These are phyloP conservation scores for Emmonsiellopsis sp. DNA, from an alignment of 2,329 filamentous ascomycete genomes.

Conservation along the genomic window DNA sequence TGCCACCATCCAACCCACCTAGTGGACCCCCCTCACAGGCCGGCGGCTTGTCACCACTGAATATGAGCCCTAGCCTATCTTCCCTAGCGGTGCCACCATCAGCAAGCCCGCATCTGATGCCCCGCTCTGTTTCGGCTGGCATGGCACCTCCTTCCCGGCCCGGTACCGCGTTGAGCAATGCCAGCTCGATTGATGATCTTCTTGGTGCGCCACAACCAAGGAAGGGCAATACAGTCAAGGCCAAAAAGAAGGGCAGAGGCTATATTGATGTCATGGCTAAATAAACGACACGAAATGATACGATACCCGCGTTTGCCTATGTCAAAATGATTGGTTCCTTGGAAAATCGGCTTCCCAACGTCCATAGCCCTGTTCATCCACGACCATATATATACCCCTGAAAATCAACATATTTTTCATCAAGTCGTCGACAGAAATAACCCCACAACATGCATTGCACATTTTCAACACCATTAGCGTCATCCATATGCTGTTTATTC, in stretches of 20 bases:
- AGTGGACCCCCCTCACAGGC: constrained; percentile 2
- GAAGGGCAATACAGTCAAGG: constrained; percentile 55
- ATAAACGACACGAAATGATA: constrained; percentile 14
- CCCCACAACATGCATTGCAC: too few species aligned
- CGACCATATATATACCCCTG: too few species aligned
- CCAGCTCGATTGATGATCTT: constrained; percentile 91
- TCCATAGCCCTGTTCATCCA: background rate
- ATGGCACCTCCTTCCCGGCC: constrained; percentile 57
- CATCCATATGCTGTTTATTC: background rate
- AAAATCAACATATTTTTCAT: too few species aligned
- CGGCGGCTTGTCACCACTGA: constrained; percentile 2
- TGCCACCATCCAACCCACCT: constrained; percentile 1
- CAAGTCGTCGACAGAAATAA: too few species aligned
- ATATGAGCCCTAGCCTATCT: background rate
- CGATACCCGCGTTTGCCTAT: too few species aligned
- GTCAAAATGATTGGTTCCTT: background rate
- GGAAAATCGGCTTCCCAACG: background rate
- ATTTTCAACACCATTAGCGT: too few species aligned
- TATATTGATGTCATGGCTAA: constrained; percentile 97
- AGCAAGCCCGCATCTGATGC: constrained; percentile 23
- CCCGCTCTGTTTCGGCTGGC: constrained; percentile 29
- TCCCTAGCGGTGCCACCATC: constrained; percentile 13
- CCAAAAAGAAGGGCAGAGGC: constrained; percentile 69
- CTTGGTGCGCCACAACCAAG: constrained; percentile 64
- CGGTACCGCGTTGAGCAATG: constrained; percentile 73